Percentiles rank a stretch among this genome's conserved stretches.
Conservation (phyloP, 2,329 filamentous ascomycete species). For the Sporothrix luriei region DNA sequence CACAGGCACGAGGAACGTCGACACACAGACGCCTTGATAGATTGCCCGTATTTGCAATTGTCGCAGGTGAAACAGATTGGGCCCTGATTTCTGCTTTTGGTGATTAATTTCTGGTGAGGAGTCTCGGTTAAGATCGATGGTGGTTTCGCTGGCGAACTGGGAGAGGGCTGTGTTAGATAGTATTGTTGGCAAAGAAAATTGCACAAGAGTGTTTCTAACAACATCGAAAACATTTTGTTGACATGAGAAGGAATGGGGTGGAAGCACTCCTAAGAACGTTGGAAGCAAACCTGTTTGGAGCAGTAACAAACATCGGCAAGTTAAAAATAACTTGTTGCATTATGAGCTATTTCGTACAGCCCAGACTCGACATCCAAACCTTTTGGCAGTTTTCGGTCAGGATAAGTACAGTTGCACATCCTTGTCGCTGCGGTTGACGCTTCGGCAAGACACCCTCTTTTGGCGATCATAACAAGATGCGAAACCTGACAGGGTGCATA, state of each 20-base stretch:
- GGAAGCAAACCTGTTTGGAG: neutral
- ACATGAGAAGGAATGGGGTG: neutral
- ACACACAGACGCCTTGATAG: conserved; percentile 32
- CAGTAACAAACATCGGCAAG: neutral
- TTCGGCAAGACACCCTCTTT: conserved; percentile 32
- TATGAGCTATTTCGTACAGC: neutral
- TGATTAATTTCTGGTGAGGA: neutral
- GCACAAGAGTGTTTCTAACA: neutral
- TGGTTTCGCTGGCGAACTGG: conserved; percentile 8
- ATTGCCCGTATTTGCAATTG: conserved; percentile 27
- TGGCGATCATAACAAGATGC: conserved; percentile 40
- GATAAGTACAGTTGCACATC: conserved; percentile 11
- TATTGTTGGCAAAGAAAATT: neutral
- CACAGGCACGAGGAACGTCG: conserved; percentile 29
- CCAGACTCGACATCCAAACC: neutral
- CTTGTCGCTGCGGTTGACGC: conserved; percentile 26
- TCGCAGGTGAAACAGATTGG: conserved; percentile 33
- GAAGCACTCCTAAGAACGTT: neutral
- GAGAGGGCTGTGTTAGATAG: neutral
- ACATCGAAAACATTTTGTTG: neutral
- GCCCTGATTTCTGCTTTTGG: conserved; percentile 26
- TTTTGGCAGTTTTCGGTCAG: neutral
- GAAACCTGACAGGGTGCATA: conserved; percentile 40
- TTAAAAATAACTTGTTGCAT: conserved; percentile 15
- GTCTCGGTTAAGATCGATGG: conserved; percentile 1